phyloP scores from a whole-genome alignment of 2,329 filamentous ascomycete genomes.

The Claviceps sp. region DNA sequence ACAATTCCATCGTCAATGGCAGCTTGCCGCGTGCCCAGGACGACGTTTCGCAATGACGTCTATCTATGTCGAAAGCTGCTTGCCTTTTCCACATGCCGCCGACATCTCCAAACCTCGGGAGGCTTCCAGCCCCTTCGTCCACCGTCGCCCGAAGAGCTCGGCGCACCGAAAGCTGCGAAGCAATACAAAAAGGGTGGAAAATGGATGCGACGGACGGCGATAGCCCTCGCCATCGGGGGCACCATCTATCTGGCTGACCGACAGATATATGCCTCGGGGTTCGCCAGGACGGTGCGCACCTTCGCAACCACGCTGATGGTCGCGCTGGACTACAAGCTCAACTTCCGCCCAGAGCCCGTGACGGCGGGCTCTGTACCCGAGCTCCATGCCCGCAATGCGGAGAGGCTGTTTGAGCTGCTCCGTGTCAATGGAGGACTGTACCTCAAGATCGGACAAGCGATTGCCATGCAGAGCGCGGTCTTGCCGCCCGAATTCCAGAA shows the following conservation, averaged over 20 bases:
- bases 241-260: conserved; percentile 55
- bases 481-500: conserved; percentile 88
- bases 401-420: conserved; percentile 69
- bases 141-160: conserved; percentile 66
- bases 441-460: conserved; percentile 94
- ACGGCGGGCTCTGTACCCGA: conserved; percentile 61
- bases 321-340: conserved; percentile 89
- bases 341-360: conserved; percentile 72
- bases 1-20: conserved; percentile 5
- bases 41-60: conserved; percentile 5
- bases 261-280: conserved; percentile 63
- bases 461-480: conserved; percentile 94
- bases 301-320: conserved; percentile 69
- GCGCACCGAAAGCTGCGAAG: conserved; percentile 56
- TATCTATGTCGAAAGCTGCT: not conserved
- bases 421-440: conserved; percentile 84
- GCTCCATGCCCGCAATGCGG: conserved; percentile 72
- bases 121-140: conserved; percentile 57
- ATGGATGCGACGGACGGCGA: conserved; percentile 64
- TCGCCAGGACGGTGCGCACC: conserved; percentile 67
- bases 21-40: conserved; percentile 8
- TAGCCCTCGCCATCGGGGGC: conserved; percentile 46
- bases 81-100: conserved; percentile 5
- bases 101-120: conserved; percentile 19
- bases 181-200: conserved; percentile 56